Percentiles rank a stretch among this genome's conserved stretches.
These are phyloP conservation scores for Fusarium hostae DNA, from an alignment of 2,329 filamentous ascomycete genomes.

Conservation along the genomic window DNA sequence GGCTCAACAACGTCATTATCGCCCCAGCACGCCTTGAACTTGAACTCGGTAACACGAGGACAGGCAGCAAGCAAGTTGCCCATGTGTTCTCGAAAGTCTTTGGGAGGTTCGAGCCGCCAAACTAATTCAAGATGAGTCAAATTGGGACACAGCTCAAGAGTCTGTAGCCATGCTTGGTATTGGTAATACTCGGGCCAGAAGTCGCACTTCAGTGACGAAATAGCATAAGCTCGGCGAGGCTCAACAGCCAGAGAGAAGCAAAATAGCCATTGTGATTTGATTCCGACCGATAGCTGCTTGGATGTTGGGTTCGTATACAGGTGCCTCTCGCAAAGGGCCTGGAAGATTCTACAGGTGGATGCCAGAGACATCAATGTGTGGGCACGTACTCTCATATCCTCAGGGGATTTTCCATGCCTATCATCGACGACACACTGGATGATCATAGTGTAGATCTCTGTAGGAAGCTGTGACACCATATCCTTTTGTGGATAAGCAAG, in stretches of 20 bases:
- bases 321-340: neutral
- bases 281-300: neutral
- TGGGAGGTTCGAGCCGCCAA: neutral
- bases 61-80: constrained; percentile 5
- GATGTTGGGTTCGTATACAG: neutral
- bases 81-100: too few species aligned
- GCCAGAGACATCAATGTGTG: neutral
- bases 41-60: neutral
- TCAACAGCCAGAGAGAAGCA: constrained; percentile 5
- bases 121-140: neutral
- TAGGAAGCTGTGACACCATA: neutral
- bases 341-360: neutral
- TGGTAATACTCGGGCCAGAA: neutral
- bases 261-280: constrained; percentile 1
- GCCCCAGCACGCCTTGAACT: neutral
- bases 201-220: constrained; percentile 5
- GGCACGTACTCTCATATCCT: neutral
- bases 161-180: neutral
- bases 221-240: neutral
- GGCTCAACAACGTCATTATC: too few species aligned
- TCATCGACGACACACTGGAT: neutral
- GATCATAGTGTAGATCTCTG: neutral
- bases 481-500: neutral
- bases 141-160: constrained; percentile 14
- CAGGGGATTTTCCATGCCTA: neutral